Evolutionary conservation across 345 rosid genomes (phyloP).

Genomic region (Camelina laxa): DNA sequence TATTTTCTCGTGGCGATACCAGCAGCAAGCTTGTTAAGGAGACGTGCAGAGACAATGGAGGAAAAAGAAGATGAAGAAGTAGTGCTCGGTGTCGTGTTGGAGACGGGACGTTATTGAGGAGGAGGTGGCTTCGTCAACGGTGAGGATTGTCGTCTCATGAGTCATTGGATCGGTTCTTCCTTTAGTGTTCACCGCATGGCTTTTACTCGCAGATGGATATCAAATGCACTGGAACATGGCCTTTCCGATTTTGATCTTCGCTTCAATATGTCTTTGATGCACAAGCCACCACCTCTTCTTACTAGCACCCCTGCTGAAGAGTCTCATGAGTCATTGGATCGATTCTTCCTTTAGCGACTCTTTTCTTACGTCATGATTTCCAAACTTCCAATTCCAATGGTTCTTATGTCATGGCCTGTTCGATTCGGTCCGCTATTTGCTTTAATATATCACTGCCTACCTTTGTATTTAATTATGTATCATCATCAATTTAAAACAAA

Average conservation of each 20-base stretch:
- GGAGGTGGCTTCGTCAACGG: background rate
- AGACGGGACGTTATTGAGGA: too few relatives aligned
- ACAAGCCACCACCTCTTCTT: too few relatives aligned
- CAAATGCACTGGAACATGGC: too few relatives aligned
- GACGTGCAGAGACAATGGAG: too few relatives aligned
- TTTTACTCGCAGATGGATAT: too few relatives aligned
- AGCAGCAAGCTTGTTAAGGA: too few relatives aligned
- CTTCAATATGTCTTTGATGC: too few relatives aligned
- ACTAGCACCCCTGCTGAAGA: too few relatives aligned
- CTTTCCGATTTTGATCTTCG: too few relatives aligned
- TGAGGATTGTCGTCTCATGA: slow-evolving; percentile 32
- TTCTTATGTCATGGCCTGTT: slow-evolving; percentile 49
- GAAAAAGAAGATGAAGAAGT: too few relatives aligned
- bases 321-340: slow-evolving; percentile 42
- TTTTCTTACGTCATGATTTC: slow-evolving; percentile 38
- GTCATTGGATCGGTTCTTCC: slow-evolving; percentile 42
- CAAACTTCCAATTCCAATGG: slow-evolving; percentile 32
- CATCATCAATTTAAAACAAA: background rate
- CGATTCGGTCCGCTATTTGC: slow-evolving; percentile 20
- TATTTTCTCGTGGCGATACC: too few relatives aligned
- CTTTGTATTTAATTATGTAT: background rate
- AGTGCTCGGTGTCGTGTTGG: too few relatives aligned
- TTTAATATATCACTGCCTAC: slow-evolving; percentile 42
- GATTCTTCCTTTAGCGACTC: slow-evolving; percentile 34
- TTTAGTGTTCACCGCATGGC: background rate